Evolutionary conservation across 208 protist species (phyloP), one percentile per base, ranked within the genome.

Genomic region (Acanthamoeba sp.): DNA sequence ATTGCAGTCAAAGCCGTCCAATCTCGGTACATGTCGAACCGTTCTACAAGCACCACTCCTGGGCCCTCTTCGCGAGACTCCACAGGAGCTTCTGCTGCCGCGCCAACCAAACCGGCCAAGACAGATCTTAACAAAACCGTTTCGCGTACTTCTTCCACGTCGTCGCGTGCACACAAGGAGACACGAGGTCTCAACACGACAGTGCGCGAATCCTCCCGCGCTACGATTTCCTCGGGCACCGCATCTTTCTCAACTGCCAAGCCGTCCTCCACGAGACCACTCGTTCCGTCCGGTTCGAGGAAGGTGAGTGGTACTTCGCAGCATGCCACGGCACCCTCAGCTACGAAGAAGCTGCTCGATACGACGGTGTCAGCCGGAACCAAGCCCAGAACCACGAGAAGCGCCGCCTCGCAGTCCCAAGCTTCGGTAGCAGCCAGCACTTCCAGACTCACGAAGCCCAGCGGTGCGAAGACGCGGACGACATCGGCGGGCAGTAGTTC

Each of bases 321-420:
- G 20, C 16, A 24, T 10, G 20, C 64, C 64, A 48, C 71, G 34
- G 29, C 71, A 18, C 32, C n/a, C 2, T 80, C 71, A 5, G 71
- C 71, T 0, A 80, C 71, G 71, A 80, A 80, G 71, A 38, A 48
- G 36, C 38, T 45, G 71, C 71, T 80, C n/a, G 71, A 80, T 18
- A 80, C 32, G 20, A 80, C 71, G 10, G 59, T 9, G n/a, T 34
- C 59, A 0, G 22, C 59, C 36, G 29, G 5, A 2, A 42, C 9
- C 71, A 48, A 24, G 59, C 18, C 59, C 36, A 80, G 18, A 6
- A 27, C 34, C 1, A n/a, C 34, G 9, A 80, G 16, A 48, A 38
- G 36, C 36, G 29, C 71, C 20, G 10, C 71, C 0, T 50, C 36
- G n/a, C n/a, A 24, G n/a, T n/a, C n/a, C n/a, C n/a, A n/a, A n/a